A percentile compares a stretch with the other conserved stretches of the same genome.
phyloP scores from a whole-genome alignment of 805 yeast species.

The Zygoascus flipseniorum region DNA sequence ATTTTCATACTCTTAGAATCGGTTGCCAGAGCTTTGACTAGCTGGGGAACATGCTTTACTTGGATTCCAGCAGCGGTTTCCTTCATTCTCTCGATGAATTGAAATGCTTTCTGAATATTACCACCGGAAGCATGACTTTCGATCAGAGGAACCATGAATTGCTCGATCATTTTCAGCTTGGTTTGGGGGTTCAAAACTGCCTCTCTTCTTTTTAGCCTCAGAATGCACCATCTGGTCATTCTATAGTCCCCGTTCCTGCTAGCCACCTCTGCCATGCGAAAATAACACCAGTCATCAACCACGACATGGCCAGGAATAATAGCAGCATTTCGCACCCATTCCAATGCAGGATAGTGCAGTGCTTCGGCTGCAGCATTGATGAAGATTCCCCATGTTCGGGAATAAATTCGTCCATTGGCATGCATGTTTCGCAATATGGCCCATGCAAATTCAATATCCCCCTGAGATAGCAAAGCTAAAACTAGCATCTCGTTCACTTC shows the following conservation, averaged over 20 bases:
- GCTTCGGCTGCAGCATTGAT: conserved; percentile 17
- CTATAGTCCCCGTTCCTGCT: conserved; percentile 20
- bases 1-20: not conserved
- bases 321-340: conserved; percentile 22
- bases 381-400: conserved; percentile 28
- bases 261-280: conserved; percentile 21
- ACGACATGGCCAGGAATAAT: conserved; percentile 25
- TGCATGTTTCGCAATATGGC: conserved; percentile 18
- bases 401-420: conserved; percentile 15
- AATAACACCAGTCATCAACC: conserved; percentile 24
- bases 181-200: not conserved
- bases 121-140: conserved; percentile 12
- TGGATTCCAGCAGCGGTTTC: conserved; percentile 13
- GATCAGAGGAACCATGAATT: conserved; percentile 8
- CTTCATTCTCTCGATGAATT: conserved; percentile 18
- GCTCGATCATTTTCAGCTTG: not conserved
- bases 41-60: conserved; percentile 17
- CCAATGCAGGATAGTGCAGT: conserved; percentile 18
- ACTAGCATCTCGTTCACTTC: conserved; percentile 21
- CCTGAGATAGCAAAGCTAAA: conserved; percentile 16
- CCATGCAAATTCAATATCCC: conserved; percentile 23
- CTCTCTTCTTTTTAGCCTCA: conserved; percentile 19
- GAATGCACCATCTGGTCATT: conserved; percentile 24
- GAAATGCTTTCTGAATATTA: conserved; percentile 16
- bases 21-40: conserved; percentile 11